These are phyloP conservation scores for Zalaria sp. DNA, from an alignment of 2,329 filamentous ascomycete genomes.

Conservation along the genomic window DNA sequence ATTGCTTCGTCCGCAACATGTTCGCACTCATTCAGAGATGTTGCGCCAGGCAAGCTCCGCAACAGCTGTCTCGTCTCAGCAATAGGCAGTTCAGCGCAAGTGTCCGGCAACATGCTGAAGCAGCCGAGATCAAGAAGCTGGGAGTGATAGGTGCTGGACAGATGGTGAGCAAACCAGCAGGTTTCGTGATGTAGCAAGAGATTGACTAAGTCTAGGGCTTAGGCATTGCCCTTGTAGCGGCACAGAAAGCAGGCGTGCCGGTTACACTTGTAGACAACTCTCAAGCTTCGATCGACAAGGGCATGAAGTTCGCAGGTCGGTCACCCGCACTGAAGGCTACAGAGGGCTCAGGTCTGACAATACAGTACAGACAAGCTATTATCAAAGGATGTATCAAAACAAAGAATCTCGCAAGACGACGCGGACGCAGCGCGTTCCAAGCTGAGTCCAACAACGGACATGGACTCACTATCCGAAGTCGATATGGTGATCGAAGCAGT, in stretches of 20 bases:
- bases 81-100: slow-evolving; percentile 50
- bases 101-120: slow-evolving; percentile 25
- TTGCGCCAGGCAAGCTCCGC: background rate
- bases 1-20: no score
- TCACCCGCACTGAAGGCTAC: background rate
- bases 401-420: slow-evolving; percentile 68
- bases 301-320: slow-evolving; percentile 73
- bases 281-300: slow-evolving; percentile 75
- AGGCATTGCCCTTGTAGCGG: slow-evolving; percentile 89
- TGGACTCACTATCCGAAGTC: slow-evolving; percentile 65
- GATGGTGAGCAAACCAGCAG: slow-evolving; percentile 48
- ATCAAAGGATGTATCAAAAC: slow-evolving; percentile 81
- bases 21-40: no score
- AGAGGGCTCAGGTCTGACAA: background rate
- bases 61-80: no score
- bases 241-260: slow-evolving; percentile 66
- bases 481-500: slow-evolving; percentile 98
- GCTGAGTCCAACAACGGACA: slow-evolving; percentile 54
- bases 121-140: slow-evolving; percentile 66
- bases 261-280: slow-evolving; percentile 78
- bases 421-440: slow-evolving; percentile 59
- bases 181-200: background rate
- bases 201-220: slow-evolving; percentile 51
- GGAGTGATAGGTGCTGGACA: slow-evolving; percentile 92
- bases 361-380: slow-evolving; percentile 63